Percentiles rank a stretch among this genome's conserved stretches.
phyloP scores from a whole-genome alignment of 495 filamentous ascomycete species.

The Peziza echinospora region DNA sequence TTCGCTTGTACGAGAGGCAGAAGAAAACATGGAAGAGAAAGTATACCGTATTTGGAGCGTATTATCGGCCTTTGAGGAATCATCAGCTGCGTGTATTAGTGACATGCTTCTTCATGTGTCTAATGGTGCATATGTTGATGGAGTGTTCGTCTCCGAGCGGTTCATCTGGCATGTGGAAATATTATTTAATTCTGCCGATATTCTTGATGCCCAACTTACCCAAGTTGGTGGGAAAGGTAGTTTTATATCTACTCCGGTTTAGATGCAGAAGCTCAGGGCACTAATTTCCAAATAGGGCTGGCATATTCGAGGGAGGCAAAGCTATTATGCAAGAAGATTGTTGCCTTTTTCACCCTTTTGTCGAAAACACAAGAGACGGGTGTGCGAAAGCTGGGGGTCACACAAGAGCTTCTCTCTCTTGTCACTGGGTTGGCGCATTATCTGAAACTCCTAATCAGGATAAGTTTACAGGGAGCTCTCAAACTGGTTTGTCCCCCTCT shows the following conservation, averaged over 20 bases:
- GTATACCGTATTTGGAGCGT: conserved; percentile 98
- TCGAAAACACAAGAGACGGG: conserved; percentile 86
- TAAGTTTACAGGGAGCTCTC: conserved; percentile 81
- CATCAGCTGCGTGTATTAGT: conserved; percentile 91
- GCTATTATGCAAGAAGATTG: conserved; percentile 96
- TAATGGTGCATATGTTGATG: conserved; percentile 89
- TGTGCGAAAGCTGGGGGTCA: conserved; percentile 74
- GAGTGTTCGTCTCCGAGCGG: conserved; percentile 82
- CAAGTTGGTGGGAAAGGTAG: conserved; percentile 53
- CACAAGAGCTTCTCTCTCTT: conserved; percentile 81
- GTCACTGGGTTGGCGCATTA: conserved; percentile 97
- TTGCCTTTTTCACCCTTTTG: conserved; percentile 85
- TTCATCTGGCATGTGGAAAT: conserved; percentile 95
- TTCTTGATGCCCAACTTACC: conserved; percentile 50
- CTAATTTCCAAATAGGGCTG: conserved; percentile 35
- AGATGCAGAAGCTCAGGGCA: conserved; percentile 3
- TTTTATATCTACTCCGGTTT: conserved; percentile 12
- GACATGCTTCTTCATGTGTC: conserved; percentile 99
- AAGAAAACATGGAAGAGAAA: conserved; percentile 92
- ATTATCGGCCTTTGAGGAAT: conserved; percentile 89
- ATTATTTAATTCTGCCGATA: conserved; percentile 72
- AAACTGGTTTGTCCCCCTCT: conserved; percentile 31
- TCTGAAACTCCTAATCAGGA: conserved; percentile 90
- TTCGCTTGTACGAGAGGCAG: conserved; percentile 53
- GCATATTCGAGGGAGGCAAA: conserved; percentile 89